Conservation (phyloP, 768 basidiomycete species). For the Saitozyma sp. region DNA sequence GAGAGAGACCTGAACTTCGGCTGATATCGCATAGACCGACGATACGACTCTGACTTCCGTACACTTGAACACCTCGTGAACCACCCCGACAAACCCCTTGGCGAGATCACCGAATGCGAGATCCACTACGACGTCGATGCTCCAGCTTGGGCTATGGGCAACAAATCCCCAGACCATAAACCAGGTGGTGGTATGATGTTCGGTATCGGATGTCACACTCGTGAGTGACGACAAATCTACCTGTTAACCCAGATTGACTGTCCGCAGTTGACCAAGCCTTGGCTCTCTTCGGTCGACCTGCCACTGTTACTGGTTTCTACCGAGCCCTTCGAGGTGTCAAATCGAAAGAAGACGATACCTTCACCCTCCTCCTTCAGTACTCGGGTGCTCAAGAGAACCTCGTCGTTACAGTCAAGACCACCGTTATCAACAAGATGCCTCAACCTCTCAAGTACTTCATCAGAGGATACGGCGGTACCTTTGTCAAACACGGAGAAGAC, state of each 20-base stretch:
- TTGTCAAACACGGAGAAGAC: conserved; percentile 11
- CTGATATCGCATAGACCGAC: conserved; percentile 17
- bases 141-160: conserved; percentile 5
- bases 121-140: conserved; percentile 27
- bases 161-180: neutral
- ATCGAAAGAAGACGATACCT: conserved; percentile 14
- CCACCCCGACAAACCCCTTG: conserved; percentile 13
- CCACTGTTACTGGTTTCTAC: conserved; percentile 20
- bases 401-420: conserved; percentile 11
- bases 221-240: no score
- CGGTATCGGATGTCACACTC: conserved; percentile 23
- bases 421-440: neutral
- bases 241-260: no score
- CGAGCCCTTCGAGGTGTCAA: conserved; percentile 10
- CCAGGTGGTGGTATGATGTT: conserved; percentile 21
- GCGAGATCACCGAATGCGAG: conserved; percentile 22
- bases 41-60: conserved; percentile 34
- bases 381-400: conserved; percentile 4
- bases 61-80: conserved; percentile 27
- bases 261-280: conserved; percentile 23
- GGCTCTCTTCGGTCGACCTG: conserved; percentile 16
- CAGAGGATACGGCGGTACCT: conserved; percentile 7
- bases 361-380: conserved; percentile 20
- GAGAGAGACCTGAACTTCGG: no score
- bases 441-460: conserved; percentile 8